Percentiles rank a stretch among this genome's conserved stretches.
phyloP scores from a whole-genome alignment of 2,329 filamentous ascomycete species.

The Chaetomium olivaceum region DNA sequence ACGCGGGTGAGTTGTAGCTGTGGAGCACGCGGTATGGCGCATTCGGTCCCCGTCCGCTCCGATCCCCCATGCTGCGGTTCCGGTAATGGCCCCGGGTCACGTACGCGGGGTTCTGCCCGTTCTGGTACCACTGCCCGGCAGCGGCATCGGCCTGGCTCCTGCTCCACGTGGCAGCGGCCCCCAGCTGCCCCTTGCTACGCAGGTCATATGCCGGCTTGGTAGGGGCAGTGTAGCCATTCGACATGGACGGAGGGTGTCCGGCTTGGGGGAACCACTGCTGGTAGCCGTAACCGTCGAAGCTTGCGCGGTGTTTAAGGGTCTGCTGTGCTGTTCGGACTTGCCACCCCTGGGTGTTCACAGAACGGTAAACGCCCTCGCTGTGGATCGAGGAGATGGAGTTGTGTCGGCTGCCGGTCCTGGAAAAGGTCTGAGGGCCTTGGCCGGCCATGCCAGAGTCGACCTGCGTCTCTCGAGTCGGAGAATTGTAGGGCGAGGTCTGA shows the following conservation, averaged over 20 bases:
- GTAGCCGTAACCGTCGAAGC: slow-evolving; percentile 37
- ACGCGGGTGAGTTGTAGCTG: slow-evolving; percentile 61
- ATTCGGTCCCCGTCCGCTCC: slow-evolving; percentile 29
- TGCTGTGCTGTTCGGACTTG: slow-evolving; percentile 24
- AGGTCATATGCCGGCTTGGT: slow-evolving; percentile 29
- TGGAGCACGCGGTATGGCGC: slow-evolving; percentile 55
- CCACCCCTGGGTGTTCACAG: slow-evolving; percentile 28
- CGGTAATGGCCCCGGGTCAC: slow-evolving; percentile 42
- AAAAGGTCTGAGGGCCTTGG: slow-evolving; percentile 33
- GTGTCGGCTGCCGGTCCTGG: slow-evolving; percentile 35
- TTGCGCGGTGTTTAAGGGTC: slow-evolving; percentile 39
- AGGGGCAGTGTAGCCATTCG: slow-evolving; percentile 32
- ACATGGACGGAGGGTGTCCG: slow-evolving; percentile 34
- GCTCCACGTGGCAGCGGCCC: slow-evolving; percentile 29
- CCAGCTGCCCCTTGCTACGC: slow-evolving; percentile 31
- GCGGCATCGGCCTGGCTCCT: slow-evolving; percentile 32
- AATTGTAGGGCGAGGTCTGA: slow-evolving; percentile 26
- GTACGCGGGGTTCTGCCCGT: slow-evolving; percentile 38
- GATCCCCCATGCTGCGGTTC: slow-evolving; percentile 42
- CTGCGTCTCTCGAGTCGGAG: slow-evolving; percentile 36
- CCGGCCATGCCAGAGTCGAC: slow-evolving; percentile 30
- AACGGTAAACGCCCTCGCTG: slow-evolving; percentile 26
- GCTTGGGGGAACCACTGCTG: slow-evolving; percentile 25
- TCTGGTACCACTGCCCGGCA: slow-evolving; percentile 37
- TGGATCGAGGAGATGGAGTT: slow-evolving; percentile 39